phyloP scores from a whole-genome alignment of 768 basidiomycete genomes.

The Hypholoma sublateritium region DNA sequence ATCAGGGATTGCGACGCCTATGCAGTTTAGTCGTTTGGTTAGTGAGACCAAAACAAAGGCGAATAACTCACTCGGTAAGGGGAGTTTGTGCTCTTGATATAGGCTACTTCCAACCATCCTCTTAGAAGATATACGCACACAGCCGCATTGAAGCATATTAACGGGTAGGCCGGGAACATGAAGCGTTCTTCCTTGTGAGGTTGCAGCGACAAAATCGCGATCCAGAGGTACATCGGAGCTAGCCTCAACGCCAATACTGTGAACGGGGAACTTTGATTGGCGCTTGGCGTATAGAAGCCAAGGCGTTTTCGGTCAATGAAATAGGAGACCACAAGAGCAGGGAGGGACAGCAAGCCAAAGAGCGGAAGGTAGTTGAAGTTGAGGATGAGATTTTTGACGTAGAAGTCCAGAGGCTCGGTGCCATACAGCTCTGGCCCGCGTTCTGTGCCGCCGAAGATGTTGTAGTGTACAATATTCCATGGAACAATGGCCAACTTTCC shows the following conservation, averaged over 20 bases:
- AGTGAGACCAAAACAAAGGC: background rate
- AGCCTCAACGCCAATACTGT: conserved; percentile 74
- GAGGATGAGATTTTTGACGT: conserved; percentile 83
- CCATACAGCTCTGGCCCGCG: conserved; percentile 94
- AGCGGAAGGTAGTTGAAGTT: conserved; percentile 91
- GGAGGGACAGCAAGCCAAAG: conserved; percentile 80
- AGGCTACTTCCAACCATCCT: conserved; percentile 82
- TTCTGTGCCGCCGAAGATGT: conserved; percentile 78
- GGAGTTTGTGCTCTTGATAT: conserved; percentile 75
- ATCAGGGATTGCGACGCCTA: conserved; percentile 77
- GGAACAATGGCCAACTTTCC: conserved; percentile 78
- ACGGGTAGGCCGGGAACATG: conserved; percentile 91
- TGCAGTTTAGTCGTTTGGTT: conserved; percentile 4
- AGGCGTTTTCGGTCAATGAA: conserved; percentile 75
- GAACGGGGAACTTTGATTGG: conserved; percentile 76
- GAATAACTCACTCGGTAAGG: conserved; percentile 72
- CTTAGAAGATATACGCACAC: conserved; percentile 82
- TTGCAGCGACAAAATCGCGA: conserved; percentile 74
- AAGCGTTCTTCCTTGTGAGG: conserved; percentile 99
- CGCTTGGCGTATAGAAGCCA: conserved; percentile 46
- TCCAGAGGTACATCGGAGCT: conserved; percentile 93
- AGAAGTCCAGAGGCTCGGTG: conserved; percentile 84
- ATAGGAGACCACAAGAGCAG: conserved; percentile 74
- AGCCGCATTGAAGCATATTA: conserved; percentile 93
- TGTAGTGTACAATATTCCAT: conserved; percentile 93